Conservation (phyloP, 2,329 filamentous ascomycete genomes). For the Calonectria fujianensis region DNA sequence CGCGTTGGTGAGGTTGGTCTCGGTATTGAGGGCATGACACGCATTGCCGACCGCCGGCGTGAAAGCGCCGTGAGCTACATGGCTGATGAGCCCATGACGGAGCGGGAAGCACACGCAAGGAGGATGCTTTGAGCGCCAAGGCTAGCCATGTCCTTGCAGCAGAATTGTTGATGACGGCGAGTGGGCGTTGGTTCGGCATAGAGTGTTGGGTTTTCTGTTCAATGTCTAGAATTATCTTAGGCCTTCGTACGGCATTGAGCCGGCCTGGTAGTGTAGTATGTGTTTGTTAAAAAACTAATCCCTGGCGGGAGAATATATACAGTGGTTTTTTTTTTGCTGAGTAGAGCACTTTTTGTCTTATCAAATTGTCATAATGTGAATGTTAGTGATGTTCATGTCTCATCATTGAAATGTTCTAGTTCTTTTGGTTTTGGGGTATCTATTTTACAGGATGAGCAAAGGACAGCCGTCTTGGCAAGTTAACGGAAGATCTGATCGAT, state of each 20-base stretch:
- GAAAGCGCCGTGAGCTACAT: conserved; percentile 64
- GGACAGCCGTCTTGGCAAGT: not conserved
- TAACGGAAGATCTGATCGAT: conserved; percentile 62
- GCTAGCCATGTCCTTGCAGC: conserved; percentile 25
- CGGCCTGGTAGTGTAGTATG: conserved; percentile 49
- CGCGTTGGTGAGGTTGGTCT: conserved; percentile 87
- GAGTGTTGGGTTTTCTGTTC: conserved; percentile 54
- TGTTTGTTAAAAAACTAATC: conserved; percentile 33
- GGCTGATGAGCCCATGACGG: conserved; percentile 55
- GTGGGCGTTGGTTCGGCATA: conserved; percentile 57
- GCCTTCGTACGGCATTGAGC: conserved; percentile 39
- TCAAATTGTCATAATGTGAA: not conserved
- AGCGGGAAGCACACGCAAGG: conserved; percentile 59
- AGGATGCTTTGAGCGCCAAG: conserved; percentile 58
- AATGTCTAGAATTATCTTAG: conserved; percentile 47
- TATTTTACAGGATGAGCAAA: conserved; percentile 30
- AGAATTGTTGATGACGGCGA: conserved; percentile 41
- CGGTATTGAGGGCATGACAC: conserved; percentile 72
- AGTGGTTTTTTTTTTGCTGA: conserved; percentile 29
- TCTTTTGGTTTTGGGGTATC: conserved; percentile 41
- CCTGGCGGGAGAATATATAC: conserved; percentile 49
- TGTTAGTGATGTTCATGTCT: not conserved
- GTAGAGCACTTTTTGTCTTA: not conserved
- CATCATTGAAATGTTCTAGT: not conserved
- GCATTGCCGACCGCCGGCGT: conserved; percentile 59